Conservation (phyloP, 2,329 filamentous ascomycete genomes). For the Lomentospora prolificans region DNA sequence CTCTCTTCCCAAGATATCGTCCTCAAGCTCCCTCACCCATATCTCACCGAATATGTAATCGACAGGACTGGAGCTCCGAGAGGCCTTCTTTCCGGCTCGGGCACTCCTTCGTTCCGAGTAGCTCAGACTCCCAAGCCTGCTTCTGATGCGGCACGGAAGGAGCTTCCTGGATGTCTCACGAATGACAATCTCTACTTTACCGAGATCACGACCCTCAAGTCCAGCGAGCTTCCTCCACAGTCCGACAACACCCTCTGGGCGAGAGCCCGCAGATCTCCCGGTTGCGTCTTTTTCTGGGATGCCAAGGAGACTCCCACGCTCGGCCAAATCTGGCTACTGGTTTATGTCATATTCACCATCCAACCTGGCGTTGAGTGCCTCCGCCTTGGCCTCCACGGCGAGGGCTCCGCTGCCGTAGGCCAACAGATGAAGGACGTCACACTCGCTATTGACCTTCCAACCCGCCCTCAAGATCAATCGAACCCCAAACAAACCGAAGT, state of each 20-base stretch:
- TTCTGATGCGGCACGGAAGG: conserved; percentile 20
- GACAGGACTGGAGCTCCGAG: conserved; percentile 18
- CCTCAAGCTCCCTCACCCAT: conserved; percentile 40
- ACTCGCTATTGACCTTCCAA: conserved; percentile 39
- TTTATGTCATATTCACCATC: conserved; percentile 42
- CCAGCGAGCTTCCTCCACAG: conserved; percentile 35
- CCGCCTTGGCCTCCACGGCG: conserved; percentile 34
- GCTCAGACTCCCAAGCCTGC: conserved; percentile 20
- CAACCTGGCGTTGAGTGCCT: conserved; percentile 37
- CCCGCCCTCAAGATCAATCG: conserved; percentile 20
- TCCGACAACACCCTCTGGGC: conserved; percentile 49
- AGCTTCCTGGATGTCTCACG: conserved; percentile 22
- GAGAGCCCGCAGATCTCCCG: conserved; percentile 42
- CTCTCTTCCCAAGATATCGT: conserved; percentile 26
- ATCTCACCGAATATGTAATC: conserved; percentile 34
- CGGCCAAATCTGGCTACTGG: conserved; percentile 42
- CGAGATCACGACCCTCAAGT: conserved; percentile 36
- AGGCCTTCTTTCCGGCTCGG: conserved; percentile 12
- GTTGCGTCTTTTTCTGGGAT: conserved; percentile 34
- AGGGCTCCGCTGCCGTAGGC: conserved; percentile 22
- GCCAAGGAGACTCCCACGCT: conserved; percentile 29
- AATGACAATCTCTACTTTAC: conserved; percentile 31
- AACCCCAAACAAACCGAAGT: conserved; percentile 19
- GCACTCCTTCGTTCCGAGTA: conserved; percentile 24
- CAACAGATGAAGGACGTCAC: conserved; percentile 35